Evolutionary conservation across 2,329 filamentous ascomycete species (phyloP), one percentile per base, ranked within the genome.

Genomic region (Fusarium sp.): DNA sequence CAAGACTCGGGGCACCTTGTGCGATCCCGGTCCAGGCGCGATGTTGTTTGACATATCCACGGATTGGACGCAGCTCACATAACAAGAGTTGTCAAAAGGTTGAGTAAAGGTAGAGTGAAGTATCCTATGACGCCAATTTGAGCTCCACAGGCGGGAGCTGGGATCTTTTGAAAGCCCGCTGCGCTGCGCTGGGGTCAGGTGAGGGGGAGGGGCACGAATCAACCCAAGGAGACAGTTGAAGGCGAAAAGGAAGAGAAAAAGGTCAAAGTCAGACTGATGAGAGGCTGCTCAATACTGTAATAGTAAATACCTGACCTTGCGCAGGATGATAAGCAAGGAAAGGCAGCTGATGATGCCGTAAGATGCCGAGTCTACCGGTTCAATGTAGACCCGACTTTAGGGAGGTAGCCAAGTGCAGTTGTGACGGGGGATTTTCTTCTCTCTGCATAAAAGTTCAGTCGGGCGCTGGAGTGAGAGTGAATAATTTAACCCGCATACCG

Each of bases 1-100:
- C 59, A 87, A 78, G 46, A 87, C 81, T 69, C 85, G 79, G 15
- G 80, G 77, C 14, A 81, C 77, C 74, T 83, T 86, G 57, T 77
- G 76, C 50, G 75, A 69, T 33, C 69, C 62, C 42, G 46, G 67
- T 31, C 69, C 71, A 43, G 74, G 68, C 34, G 74, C 65, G 17
- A 73, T 71, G 53, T 77, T 66, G 33, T 72, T 73, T 63, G 79
- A 79, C 79, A 80, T 81, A 64, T 71, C 74, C 71, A 66, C 31
- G 40, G 52, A 66, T 44, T 66, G 52, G 52, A 51, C 44, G 51
- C 55, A 63, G 53, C 57, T 77, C 75, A 77, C 77, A 79, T 78
- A 72, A 75, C 77, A 72, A 17, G 22, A 39, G 55, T 34, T 57
- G 52, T 39, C 42, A 45, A 64, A 38, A 64, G 38, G 51, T 38